These are phyloP conservation scores for Cercospora brassicicola DNA, from an alignment of 2,329 filamentous ascomycete species.

Conservation along the genomic window DNA sequence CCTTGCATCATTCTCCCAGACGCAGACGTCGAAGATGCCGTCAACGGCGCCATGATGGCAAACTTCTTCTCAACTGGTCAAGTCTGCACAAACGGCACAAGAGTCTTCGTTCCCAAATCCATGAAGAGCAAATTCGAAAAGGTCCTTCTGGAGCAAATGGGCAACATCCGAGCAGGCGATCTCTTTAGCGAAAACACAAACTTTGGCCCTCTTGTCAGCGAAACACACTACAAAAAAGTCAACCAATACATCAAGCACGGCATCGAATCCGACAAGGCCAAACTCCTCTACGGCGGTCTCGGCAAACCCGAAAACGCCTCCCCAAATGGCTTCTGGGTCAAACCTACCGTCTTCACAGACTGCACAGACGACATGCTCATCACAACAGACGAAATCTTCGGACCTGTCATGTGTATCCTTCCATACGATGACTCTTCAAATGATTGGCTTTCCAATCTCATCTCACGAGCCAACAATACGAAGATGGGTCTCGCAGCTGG, in stretches of 20 bases:
- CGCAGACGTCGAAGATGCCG: constrained; percentile 74
- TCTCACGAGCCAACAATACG: constrained; percentile 73
- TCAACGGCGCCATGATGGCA: constrained; percentile 86
- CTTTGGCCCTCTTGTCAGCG: constrained; percentile 79
- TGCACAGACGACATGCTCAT: constrained; percentile 82
- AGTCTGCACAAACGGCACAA: constrained; percentile 88
- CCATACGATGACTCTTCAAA: constrained; percentile 56
- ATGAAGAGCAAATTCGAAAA: constrained; percentile 70
- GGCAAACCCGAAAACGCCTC: constrained; percentile 48
- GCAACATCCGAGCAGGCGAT: constrained; percentile 68
- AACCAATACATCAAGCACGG: constrained; percentile 74
- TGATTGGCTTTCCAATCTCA: constrained; percentile 63
- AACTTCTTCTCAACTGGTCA: constrained; percentile 92
- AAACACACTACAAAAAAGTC: constrained; percentile 74
- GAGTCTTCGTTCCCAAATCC: constrained; percentile 73
- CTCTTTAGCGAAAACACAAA: constrained; percentile 73
- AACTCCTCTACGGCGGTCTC: constrained; percentile 63
- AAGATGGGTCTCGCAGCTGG: constrained; percentile 78
- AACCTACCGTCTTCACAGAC: constrained; percentile 80
- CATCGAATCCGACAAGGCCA: constrained; percentile 70
- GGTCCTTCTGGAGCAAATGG: constrained; percentile 67
- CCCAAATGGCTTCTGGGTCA: constrained; percentile 74
- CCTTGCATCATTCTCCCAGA: constrained; percentile 79
- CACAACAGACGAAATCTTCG: constrained; percentile 81
- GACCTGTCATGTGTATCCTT: constrained; percentile 80